A percentile compares a stretch with the other conserved stretches of the same genome.
phyloP scores from a whole-genome alignment of 345 rosid genomes.

The Cardamine occulta region DNA sequence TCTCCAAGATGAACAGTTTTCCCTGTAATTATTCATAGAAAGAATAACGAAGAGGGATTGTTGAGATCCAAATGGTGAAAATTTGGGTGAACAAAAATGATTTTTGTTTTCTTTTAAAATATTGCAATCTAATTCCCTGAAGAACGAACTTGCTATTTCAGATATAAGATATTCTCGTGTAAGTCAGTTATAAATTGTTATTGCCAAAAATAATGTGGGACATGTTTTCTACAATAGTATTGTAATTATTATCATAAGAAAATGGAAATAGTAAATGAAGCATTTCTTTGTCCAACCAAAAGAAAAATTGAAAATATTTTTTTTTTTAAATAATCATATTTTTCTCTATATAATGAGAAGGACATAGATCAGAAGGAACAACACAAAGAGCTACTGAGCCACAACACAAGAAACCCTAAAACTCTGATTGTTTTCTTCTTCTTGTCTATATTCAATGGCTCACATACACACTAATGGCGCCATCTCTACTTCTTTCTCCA shows the following conservation, averaged over 20 bases:
- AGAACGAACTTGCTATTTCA: not conserved
- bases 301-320: not conserved
- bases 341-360: constrained; percentile 38
- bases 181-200: not conserved
- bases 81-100: not conserved
- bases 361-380: constrained; percentile 17
- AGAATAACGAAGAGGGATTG: not conserved
- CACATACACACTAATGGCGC: constrained; percentile 35
- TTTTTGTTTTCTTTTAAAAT: no score
- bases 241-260: constrained; percentile 5
- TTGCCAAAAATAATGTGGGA: not conserved
- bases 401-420: constrained; percentile 21
- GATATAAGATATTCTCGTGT: not conserved
- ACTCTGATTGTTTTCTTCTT: not conserved
- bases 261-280: constrained; percentile 24
- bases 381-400: constrained; percentile 25
- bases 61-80: not conserved
- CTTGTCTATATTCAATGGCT: constrained; percentile 39
- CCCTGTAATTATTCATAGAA: not conserved
- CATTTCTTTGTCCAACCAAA: constrained; percentile 19
- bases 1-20: not conserved
- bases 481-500: constrained; percentile 38
- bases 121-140: not conserved
- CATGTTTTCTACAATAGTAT: constrained; percentile 5
- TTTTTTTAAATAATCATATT: not conserved